phyloP scores from a whole-genome alignment of 2,329 filamentous ascomycete genomes.

The Hypoxylon sp. region DNA sequence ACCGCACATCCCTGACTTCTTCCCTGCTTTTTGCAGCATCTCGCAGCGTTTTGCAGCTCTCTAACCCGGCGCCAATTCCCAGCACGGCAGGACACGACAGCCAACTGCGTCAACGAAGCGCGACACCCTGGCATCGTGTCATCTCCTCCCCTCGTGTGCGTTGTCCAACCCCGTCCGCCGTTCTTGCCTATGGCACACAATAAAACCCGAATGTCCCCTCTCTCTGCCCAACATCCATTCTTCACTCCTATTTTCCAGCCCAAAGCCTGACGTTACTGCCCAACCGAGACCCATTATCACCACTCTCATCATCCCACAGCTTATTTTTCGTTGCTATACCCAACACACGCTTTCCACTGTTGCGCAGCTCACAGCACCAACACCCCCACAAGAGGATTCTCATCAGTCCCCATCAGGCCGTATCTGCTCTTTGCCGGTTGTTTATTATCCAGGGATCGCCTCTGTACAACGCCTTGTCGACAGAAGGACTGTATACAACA shows the following conservation, averaged over 20 bases:
- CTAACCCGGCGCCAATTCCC: constrained; percentile 37
- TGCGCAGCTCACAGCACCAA: constrained; percentile 37
- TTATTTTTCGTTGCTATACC: constrained; percentile 45
- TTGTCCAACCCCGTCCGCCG: constrained; percentile 50
- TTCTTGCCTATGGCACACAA: constrained; percentile 50
- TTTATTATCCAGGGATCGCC: constrained; percentile 47
- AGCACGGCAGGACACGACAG: constrained; percentile 42
- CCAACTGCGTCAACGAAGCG: constrained; percentile 41
- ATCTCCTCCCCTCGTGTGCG: constrained; percentile 36
- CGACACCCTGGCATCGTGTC: constrained; percentile 45
- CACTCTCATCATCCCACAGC: constrained; percentile 44
- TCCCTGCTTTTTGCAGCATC: constrained; percentile 21
- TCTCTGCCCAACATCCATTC: constrained; percentile 54
- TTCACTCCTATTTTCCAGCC: constrained; percentile 54
- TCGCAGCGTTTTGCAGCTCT: constrained; percentile 2
- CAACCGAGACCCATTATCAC: constrained; percentile 49
- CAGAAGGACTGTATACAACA: constrained; percentile 39
- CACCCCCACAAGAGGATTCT: constrained; percentile 33
- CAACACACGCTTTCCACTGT: constrained; percentile 39
- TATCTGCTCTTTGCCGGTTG: constrained; percentile 41
- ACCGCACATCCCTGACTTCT: constrained; percentile 25
- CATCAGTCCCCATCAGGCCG: constrained; percentile 43
- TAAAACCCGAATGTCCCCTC: constrained; percentile 66
- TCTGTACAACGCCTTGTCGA: constrained; percentile 44
- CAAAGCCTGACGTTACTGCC: constrained; percentile 53